Conservation (phyloP, 2,329 filamentous ascomycete genomes). For the Sclerotinia trifoliorum region DNA sequence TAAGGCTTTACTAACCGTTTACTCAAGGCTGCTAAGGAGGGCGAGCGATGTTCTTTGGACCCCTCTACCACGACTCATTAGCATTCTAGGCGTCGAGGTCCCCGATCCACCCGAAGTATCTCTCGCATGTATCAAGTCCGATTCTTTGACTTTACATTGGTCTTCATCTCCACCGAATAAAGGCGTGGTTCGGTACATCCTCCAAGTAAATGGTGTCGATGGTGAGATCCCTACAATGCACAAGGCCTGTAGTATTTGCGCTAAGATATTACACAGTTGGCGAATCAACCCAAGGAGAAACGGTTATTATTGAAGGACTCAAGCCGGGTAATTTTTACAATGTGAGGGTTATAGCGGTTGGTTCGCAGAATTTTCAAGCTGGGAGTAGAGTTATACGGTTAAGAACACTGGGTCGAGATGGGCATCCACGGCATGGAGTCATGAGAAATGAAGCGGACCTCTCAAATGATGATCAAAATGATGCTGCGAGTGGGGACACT, state of each 20-base stretch:
- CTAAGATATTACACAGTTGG: constrained; percentile 59
- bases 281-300: constrained; percentile 76
- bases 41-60: constrained; percentile 87
- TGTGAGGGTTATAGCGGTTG: constrained; percentile 87
- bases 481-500: constrained; percentile 47
- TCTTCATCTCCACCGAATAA: constrained; percentile 65
- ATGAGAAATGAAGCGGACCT: constrained; percentile 57
- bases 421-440: constrained; percentile 58
- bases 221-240: constrained; percentile 52
- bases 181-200: constrained; percentile 75
- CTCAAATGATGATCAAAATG: constrained; percentile 51
- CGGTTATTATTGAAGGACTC: constrained; percentile 86
- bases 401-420: constrained; percentile 68
- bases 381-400: constrained; percentile 83
- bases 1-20: constrained; percentile 26
- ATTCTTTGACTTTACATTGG: constrained; percentile 90
- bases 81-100: constrained; percentile 89
- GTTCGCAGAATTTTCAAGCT: constrained; percentile 87
- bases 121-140: constrained; percentile 81
- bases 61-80: constrained; percentile 85
- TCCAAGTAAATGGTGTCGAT: constrained; percentile 91
- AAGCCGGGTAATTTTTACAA: constrained; percentile 89
- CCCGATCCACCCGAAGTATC: constrained; percentile 87
- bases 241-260: neutral
- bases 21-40: constrained; percentile 72